Base-by-base conservation (phyloP, 2,329 filamentous ascomycete genomes). In the Chaetomium olivaceum region DNA sequence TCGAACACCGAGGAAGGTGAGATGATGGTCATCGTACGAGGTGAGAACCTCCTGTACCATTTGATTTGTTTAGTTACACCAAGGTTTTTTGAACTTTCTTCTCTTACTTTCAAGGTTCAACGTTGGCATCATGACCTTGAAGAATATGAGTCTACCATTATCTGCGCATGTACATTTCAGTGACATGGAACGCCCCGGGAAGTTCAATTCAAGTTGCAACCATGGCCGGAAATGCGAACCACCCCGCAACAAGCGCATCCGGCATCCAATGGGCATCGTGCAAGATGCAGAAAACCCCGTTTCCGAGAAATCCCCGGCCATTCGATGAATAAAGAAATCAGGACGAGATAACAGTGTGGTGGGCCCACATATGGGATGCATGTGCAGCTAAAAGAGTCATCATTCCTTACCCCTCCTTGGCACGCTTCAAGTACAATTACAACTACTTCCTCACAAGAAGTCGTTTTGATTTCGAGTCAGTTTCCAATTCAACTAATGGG, bases 231-330 rank as follows among this genome's bases (percentile, higher is more conserved):
- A n/a, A 51, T 25, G 9, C 11, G 3, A 16, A 16, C 23, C 48
- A 23, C 21, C 48, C 48, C 23, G 48, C 48, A 51, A 51, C 21
- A 25, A 25, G 23, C 23, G 27, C 27, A 54, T 7, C 16, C 2
- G 51, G 19, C 19, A 14, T 54, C 51, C 51, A 54, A 54, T 54
- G 51, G 27, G 51, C 51, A n/a, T 31, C 16, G 25, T 29, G 25
- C 7, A 29, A 31, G 51, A 16, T 51, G 48, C 51, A 31, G 27
- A 16, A 46, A 29, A 31, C 51, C 54, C 39, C 54, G 19, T 33
- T 36, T 36, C 54, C 54, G 54, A 56, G 54, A 56, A 56, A 56
- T 36, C 54, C 54, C 7, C 54, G 4, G 46, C n/a, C 46, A 23
- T 23, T 11, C n/a, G 46, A 48, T 48, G 46, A 48, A 48, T 29